phyloP scores from a whole-genome alignment of 495 filamentous ascomycete genomes.

The Acidomyces sp. region DNA sequence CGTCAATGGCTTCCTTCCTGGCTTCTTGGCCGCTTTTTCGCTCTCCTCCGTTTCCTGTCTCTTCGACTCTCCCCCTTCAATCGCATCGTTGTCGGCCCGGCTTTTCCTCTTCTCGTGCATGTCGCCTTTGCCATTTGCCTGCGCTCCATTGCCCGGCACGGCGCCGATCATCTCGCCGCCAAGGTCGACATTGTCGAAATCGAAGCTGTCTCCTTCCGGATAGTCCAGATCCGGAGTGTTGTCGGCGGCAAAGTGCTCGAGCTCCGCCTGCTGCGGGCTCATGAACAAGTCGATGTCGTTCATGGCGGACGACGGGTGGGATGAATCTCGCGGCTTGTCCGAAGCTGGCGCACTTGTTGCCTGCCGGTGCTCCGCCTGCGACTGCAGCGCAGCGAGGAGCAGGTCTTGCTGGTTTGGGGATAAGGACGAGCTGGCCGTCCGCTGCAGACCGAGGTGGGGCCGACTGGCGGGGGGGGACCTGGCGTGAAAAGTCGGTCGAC shows the following conservation, averaged over 20 bases:
- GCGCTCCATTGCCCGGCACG: constrained; percentile 50
- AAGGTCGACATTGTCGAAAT: constrained; percentile 41
- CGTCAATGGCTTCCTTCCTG: constrained; percentile 87
- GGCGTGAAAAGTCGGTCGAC: too few species aligned
- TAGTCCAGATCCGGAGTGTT: constrained; percentile 45
- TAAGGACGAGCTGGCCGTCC: constrained; percentile 39
- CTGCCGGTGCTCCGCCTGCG: constrained; percentile 36
- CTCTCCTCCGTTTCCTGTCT: constrained; percentile 47
- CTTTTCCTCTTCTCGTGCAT: constrained; percentile 73
- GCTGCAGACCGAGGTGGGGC: neutral
- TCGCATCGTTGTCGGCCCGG: constrained; percentile 53
- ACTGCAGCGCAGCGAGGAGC: constrained; percentile 73
- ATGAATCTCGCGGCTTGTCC: neutral
- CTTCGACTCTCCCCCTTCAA: constrained; percentile 51
- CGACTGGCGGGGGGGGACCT: too few species aligned
- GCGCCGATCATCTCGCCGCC: constrained; percentile 61
- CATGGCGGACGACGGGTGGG: constrained; percentile 2
- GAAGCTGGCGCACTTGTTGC: constrained; percentile 6
- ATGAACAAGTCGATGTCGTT: constrained; percentile 12
- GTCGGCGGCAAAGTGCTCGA: constrained; percentile 14
- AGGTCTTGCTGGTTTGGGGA: constrained; percentile 80
- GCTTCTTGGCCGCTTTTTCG: constrained; percentile 79
- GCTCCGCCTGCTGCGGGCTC: constrained; percentile 17
- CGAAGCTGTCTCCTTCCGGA: constrained; percentile 54
- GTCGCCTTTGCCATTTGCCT: constrained; percentile 41